These are phyloP conservation scores for Xylariaceae sp. DNA, from an alignment of 2,329 filamentous ascomycete genomes.

Conservation along the genomic window DNA sequence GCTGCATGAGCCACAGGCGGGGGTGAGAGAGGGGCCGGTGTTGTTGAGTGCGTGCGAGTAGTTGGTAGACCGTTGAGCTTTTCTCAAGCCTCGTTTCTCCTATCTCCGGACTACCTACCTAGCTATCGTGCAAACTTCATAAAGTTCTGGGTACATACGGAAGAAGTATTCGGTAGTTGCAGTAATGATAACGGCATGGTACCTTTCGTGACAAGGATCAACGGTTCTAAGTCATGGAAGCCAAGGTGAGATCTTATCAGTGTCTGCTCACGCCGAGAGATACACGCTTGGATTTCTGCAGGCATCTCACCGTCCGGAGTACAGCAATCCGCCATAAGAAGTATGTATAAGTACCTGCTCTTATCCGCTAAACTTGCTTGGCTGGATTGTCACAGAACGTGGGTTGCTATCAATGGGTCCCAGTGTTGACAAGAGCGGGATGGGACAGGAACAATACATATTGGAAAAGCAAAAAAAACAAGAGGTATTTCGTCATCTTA, in stretches of 20 bases:
- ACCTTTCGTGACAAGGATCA: neutral
- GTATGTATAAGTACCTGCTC: neutral
- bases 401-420: neutral
- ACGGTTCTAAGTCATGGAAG: neutral
- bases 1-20: neutral
- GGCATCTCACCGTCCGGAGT: neutral
- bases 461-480: neutral
- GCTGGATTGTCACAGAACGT: neutral
- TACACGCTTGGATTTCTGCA: neutral
- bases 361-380: neutral
- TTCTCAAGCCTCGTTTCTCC: no score
- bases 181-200: no score
- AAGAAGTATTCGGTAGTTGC: no score
- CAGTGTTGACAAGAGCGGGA: neutral
- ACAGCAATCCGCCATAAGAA: neutral
- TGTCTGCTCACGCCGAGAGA: neutral
- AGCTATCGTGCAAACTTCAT: neutral
- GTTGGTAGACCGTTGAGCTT: no score
- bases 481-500: neutral
- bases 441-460: neutral
- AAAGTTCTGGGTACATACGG: no score
- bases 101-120: neutral
- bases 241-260: neutral
- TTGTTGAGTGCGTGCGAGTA: neutral
- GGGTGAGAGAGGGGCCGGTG: neutral